Percentiles rank a stretch among this genome's conserved stretches.
Conservation (phyloP, 257 asterid genomes). For the Solanum boliviense region DNA sequence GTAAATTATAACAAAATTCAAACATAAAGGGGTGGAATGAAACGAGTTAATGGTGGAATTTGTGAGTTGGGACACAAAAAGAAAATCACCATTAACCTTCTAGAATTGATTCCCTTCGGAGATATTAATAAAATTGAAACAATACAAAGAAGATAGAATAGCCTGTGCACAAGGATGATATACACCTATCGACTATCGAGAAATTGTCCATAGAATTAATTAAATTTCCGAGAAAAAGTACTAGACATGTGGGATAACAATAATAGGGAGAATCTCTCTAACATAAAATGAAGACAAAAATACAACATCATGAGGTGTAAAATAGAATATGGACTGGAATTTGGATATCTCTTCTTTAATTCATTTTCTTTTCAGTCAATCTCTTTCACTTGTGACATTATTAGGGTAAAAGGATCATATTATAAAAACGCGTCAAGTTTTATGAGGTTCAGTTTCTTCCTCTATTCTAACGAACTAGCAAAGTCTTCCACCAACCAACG, state of each 20-base stretch:
- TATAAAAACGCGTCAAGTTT: neutral
- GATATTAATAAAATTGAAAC: neutral
- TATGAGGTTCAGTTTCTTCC: neutral
- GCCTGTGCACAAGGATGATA: accelerated
- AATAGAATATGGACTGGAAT: neutral
- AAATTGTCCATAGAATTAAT: no score
- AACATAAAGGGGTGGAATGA: neutral
- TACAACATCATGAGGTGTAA: neutral
- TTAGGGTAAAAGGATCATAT: neutral
- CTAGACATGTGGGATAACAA: neutral
- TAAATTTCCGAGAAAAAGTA: neutral
- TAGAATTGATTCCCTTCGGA: neutral
- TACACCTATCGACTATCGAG: neutral
- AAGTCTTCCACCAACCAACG: neutral
- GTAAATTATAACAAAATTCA: neutral
- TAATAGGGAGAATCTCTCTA: neutral
- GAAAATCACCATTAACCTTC: neutral
- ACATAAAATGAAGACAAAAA: neutral
- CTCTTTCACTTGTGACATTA: neutral
- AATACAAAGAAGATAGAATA: neutral
- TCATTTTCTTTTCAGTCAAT: neutral
- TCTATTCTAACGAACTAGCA: neutral
- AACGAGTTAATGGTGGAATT: neutral
- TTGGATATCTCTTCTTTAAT: neutral
- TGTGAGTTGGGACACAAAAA: neutral